Percentiles rank a stretch among this genome's conserved stretches.
Conservation (phyloP, 2,329 filamentous ascomycete genomes). For the Orbilia javanica region DNA sequence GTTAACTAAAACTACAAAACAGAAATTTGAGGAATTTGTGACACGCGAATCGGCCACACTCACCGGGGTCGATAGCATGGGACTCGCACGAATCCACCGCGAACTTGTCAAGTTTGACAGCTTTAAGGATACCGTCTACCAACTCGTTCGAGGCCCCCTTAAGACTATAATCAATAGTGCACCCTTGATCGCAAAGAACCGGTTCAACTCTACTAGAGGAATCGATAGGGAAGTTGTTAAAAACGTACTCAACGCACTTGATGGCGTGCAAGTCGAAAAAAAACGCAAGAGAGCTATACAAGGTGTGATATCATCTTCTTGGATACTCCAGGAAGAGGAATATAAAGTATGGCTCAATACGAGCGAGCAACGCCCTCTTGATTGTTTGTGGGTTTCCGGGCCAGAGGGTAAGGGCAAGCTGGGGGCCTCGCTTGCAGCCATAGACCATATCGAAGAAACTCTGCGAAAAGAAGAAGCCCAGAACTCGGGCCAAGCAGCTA, state of each 20-base stretch:
- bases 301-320: slow-evolving; percentile 64
- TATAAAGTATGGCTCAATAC: slow-evolving; percentile 65
- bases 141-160: slow-evolving; percentile 65
- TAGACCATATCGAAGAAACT: slow-evolving; percentile 64
- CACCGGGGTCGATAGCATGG: slow-evolving; percentile 64
- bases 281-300: slow-evolving; percentile 64
- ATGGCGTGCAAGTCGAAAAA: slow-evolving; percentile 64
- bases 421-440: slow-evolving; percentile 65
- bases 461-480: slow-evolving; percentile 59
- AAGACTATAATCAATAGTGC: slow-evolving; percentile 65
- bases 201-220: slow-evolving; percentile 65
- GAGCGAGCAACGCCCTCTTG: slow-evolving; percentile 57
- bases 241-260: slow-evolving; percentile 63
- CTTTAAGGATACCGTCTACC: slow-evolving; percentile 65
- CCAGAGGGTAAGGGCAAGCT: slow-evolving; percentile 67
- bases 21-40: slow-evolving; percentile 65
- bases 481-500: slow-evolving; percentile 61
- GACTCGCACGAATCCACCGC: slow-evolving; percentile 65
- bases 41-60: slow-evolving; percentile 66
- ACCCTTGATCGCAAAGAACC: slow-evolving; percentile 64
- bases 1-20: slow-evolving; percentile 53
- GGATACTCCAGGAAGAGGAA: slow-evolving; percentile 65
- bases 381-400: slow-evolving; percentile 66
- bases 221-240: slow-evolving; percentile 64
- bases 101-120: slow-evolving; percentile 67